Conservation (phyloP, 805 yeast species). For the Spathaspora hagerdaliae region DNA sequence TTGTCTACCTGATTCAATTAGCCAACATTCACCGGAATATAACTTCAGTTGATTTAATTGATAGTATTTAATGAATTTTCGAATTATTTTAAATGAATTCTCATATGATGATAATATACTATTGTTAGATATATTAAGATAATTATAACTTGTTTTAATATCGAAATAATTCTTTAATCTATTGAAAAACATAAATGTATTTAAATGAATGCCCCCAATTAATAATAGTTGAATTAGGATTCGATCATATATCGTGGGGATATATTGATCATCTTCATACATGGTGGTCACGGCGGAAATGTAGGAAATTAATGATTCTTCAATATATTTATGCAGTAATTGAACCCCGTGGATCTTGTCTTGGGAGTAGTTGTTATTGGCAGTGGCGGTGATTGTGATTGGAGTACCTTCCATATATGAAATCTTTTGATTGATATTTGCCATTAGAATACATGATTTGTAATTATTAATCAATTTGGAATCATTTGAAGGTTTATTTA, state of each 20-base stretch:
- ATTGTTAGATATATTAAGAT: not conserved
- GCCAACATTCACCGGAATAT: not conserved
- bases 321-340: not conserved
- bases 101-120: not conserved
- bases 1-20: not conserved
- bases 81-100: no score
- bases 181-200: slow-evolving; percentile 3
- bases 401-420: not conserved
- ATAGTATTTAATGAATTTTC: no score
- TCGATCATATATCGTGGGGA: slow-evolving; percentile 1
- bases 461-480: not conserved
- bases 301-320: not conserved
- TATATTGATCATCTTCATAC: slow-evolving; percentile 2
- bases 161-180: slow-evolving; percentile 1
- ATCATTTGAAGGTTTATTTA: not conserved
- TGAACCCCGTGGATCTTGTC: not conserved
- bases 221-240: not conserved
- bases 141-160: not conserved
- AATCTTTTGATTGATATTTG: not conserved
- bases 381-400: not conserved
- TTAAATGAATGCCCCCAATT: not conserved
- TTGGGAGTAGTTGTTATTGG: not conserved
- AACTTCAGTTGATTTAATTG: no score
- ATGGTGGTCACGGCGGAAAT: not conserved
- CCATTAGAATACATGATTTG: not conserved